phyloP scores from a whole-genome alignment of 345 rosid species.

The Eucalyptus marginata region DNA sequence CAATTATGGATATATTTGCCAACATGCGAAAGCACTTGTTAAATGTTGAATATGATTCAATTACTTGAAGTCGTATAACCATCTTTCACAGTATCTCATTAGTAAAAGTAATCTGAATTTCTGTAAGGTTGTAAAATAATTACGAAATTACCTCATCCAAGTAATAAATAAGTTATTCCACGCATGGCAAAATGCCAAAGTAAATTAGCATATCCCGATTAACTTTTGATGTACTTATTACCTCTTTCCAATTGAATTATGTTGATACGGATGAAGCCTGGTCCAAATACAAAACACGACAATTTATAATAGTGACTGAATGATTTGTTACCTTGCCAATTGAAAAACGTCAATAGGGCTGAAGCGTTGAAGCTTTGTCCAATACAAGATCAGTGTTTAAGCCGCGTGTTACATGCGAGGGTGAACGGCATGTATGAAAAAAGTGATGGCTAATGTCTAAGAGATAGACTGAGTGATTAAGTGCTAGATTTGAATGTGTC shows the following conservation, averaged over 20 bases:
- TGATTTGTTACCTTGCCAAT: not conserved
- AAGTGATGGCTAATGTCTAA: not conserved
- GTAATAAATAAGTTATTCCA: not conserved
- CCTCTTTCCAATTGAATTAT: not conserved
- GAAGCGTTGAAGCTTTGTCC: not conserved
- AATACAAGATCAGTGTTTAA: not conserved
- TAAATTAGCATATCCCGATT: not conserved
- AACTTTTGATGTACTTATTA: not conserved
- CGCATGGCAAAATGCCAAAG: not conserved
- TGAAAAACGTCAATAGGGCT: not conserved
- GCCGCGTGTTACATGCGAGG: not conserved
- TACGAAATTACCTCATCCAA: not conserved
- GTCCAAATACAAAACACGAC: not conserved
- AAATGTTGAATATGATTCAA: not conserved
- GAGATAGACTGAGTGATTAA: not conserved
- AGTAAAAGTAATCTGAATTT: not conserved
- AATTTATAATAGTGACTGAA: not conserved
- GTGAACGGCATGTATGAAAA: not conserved
- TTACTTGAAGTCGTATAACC: not conserved
- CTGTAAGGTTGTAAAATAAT: not conserved
- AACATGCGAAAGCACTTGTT: not conserved
- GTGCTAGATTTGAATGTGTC: not conserved
- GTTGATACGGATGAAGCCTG: not conserved
- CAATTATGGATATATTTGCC: not conserved
- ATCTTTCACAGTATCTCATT: not conserved